phyloP scores from a whole-genome alignment of 78 protist species.

The Dictyostelium brefeldianum region DNA sequence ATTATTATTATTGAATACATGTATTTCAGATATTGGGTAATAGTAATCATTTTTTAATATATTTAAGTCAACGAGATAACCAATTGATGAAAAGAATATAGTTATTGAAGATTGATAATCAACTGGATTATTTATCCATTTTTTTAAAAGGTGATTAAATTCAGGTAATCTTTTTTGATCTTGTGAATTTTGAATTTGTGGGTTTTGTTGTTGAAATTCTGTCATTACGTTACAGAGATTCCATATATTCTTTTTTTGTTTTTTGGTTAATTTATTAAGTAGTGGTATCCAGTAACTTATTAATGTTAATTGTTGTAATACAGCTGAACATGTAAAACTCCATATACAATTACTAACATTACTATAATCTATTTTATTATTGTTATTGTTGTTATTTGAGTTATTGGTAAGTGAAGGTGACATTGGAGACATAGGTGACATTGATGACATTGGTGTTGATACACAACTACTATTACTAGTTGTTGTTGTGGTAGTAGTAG shows the following conservation, averaged over 20 bases:
- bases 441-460: too few relatives aligned
- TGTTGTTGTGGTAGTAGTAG: background rate
- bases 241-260: conserved; percentile 43
- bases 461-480: background rate
- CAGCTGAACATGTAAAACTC: conserved; percentile 17
- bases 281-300: conserved; percentile 26
- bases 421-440: background rate
- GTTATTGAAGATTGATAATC: background rate
- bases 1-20: background rate
- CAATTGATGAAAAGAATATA: conserved; percentile 51
- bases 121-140: conserved; percentile 31
- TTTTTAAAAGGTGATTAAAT: background rate
- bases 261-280: conserved; percentile 18
- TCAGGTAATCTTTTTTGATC: conserved; percentile 7
- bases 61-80: conserved; percentile 31
- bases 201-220: conserved; percentile 4
- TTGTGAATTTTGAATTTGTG: background rate
- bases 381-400: background rate
- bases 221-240: background rate
- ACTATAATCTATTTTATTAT: background rate
- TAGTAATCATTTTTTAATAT: conserved; percentile 25
- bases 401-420: background rate
- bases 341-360: conserved; percentile 22
- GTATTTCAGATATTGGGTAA: background rate
- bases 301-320: conserved; percentile 24